Percentiles rank a stretch among this genome's conserved stretches.
These are phyloP conservation scores for Discostella pseudostelligera DNA, from an alignment of 108 stramenopile genomes.

Conservation along the genomic window DNA sequence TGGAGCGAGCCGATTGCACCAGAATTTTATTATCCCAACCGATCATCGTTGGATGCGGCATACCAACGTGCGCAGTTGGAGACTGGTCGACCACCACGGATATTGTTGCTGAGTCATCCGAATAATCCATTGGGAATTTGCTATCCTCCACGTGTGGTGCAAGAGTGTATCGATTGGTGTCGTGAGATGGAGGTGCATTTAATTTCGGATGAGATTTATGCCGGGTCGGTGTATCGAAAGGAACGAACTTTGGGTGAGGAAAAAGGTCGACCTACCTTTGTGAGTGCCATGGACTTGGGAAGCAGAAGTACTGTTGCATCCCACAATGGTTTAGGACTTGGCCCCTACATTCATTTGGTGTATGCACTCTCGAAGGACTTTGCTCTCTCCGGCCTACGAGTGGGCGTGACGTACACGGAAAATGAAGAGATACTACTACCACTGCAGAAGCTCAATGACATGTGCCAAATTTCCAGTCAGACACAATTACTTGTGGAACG, in stretches of 20 bases:
- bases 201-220: conserved; percentile 88
- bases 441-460: conserved; percentile 81
- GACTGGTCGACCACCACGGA: conserved; percentile 49
- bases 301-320: not conserved
- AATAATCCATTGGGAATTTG: conserved; percentile 85
- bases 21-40: conserved; percentile 68
- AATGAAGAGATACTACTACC: conserved; percentile 71
- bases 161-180: conserved; percentile 81
- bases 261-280: conserved; percentile 48
- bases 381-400: conserved; percentile 80
- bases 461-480: conserved; percentile 78
- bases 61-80: conserved; percentile 44
- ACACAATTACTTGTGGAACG: conserved; percentile 74
- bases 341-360: conserved; percentile 80
- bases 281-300: conserved; percentile 63
- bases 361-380: conserved; percentile 89
- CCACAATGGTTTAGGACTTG: conserved; percentile 49
- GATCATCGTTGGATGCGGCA: conserved; percentile 59
- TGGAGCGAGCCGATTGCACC: conserved; percentile 27
- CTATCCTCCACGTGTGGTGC: conserved; percentile 69
- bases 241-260: conserved; percentile 22
- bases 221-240: conserved; percentile 63
- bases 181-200: conserved; percentile 75
- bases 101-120: conserved; percentile 79
- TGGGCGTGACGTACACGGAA: conserved; percentile 79